Base-by-base conservation (phyloP, 2,329 filamentous ascomycete genomes). In the Fusarium secorum region DNA sequence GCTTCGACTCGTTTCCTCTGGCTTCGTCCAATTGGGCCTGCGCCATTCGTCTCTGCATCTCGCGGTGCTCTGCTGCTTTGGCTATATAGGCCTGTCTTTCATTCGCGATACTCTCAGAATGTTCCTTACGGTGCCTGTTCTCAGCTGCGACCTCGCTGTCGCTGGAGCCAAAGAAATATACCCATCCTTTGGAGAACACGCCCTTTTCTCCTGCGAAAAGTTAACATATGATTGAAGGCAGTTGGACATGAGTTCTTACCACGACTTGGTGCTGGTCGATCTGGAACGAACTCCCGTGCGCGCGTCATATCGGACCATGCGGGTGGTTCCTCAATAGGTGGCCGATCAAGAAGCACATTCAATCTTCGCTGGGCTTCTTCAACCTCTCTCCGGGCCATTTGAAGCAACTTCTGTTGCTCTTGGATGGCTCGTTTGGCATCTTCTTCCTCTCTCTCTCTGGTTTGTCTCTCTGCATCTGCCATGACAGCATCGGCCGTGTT, bases 131-230 rank as follows among this genome's bases (percentile, higher is more conserved):
- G 8, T 49, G n/a, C 11, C 4, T 24, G 30, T 33, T 49, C 30
- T 49, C 46, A 15, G 46, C 46, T 32, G 46, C 46, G 17, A 49
- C 30, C n/a, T 49, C 46, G 17, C 30, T 49, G 28, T 33, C 30
- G 3, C n/a, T 24, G n/a, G 46, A 24, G 30, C 46, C 46, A 18
- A 49, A 24, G 17, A 33, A 1, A 14, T 24, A 49, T 15, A 3
- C 11, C 11, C 11, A 24, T 33, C 30, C 46, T 24, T 33, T 49
- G 11, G 11, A 3, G 8, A 49, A 4, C 5, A 3, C n/a, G 18
- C 46, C 46, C 11, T 24, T 33, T 22, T 49, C 15, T 10, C 46
- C 46, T 33, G 4, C 2, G 7, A 24, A 20, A 3, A 24, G 11
- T 49, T 10, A 49, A 11, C 3, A 48, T 7, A 15, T 15, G 30